These are phyloP conservation scores for Kodamaea anthophila DNA, from an alignment of 1,139 yeast genomes.

Conservation along the genomic window DNA sequence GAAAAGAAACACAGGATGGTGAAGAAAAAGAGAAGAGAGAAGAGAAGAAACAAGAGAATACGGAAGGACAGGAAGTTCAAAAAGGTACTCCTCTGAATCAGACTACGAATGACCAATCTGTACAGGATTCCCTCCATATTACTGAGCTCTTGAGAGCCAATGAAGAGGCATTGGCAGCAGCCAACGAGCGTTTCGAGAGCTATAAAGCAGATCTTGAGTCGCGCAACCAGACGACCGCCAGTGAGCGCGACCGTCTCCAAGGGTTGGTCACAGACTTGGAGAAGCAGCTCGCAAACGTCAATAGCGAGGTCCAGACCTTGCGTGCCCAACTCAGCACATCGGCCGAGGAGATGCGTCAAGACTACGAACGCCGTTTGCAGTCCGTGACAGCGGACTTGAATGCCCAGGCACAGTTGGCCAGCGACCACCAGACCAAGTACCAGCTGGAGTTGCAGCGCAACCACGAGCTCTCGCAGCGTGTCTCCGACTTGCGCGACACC, in stretches of 20 bases:
- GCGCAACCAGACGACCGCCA: neutral
- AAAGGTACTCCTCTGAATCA: neutral
- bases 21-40: conserved; percentile 1
- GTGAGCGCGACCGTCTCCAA: conserved; percentile 3
- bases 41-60: neutral
- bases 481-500: conserved; percentile 40
- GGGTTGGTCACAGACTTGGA: neutral
- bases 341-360: conserved; percentile 9
- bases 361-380: conserved; percentile 28
- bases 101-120: neutral
- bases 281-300: neutral
- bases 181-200: conserved; percentile 34
- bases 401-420: conserved; percentile 44
- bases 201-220: conserved; percentile 23
- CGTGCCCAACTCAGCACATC: neutral
- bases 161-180: conserved; percentile 35
- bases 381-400: conserved; percentile 40
- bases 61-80: neutral
- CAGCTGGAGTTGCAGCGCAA: conserved; percentile 54
- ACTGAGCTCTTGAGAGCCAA: conserved; percentile 33
- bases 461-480: conserved; percentile 45
- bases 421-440: conserved; percentile 48
- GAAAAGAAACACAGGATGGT: neutral
- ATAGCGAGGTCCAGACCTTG: neutral
- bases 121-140: conserved; percentile 1